Conservation (phyloP, 176 grass and related monocot species). For the Typha latifolia region DNA sequence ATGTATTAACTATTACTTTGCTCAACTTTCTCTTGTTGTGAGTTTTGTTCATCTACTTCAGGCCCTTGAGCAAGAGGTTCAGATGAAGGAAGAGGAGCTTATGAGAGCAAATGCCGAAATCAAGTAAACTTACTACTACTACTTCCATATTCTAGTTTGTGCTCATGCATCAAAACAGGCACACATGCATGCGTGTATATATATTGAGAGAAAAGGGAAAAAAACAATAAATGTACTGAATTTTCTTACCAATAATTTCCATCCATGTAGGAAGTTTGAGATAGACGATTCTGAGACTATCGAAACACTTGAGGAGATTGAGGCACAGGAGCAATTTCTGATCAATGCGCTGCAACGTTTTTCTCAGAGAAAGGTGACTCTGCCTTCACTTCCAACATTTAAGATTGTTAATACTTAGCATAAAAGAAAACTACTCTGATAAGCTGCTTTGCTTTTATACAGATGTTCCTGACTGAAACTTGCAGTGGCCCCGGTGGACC, state of each 20-base stretch:
- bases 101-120: neutral
- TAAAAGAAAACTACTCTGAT: neutral
- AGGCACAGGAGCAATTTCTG: neutral
- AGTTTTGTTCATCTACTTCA: neutral
- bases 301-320: neutral
- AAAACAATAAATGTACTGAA: neutral
- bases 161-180: no score
- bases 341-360: neutral
- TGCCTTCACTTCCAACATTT: neutral
- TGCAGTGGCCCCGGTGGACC: neutral
- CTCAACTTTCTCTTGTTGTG: neutral
- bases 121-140: neutral
- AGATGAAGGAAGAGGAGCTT: neutral
- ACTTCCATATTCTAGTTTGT: neutral
- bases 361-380: neutral
- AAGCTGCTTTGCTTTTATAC: neutral
- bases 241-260: neutral
- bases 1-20: neutral
- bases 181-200: no score
- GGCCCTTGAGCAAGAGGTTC: neutral
- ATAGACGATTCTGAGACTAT: neutral
- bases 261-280: constrained; percentile 1
- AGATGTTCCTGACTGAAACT: neutral
- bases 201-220: neutral
- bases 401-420: neutral